Conservation (phyloP, 352 stramenopile genomes). For the Pythium aquatile region DNA sequence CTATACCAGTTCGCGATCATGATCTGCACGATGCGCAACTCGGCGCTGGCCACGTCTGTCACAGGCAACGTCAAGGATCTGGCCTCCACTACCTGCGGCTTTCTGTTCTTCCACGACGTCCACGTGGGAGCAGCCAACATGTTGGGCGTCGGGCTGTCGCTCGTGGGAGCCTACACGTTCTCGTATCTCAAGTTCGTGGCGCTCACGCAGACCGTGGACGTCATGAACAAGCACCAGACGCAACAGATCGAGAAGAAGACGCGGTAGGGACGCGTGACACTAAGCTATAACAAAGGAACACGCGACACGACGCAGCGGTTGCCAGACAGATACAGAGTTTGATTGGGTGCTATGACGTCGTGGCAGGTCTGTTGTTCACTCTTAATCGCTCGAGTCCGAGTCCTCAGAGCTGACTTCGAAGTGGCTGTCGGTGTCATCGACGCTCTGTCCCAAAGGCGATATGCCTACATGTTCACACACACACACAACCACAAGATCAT, state of each 20-base stretch:
- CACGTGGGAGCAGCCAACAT: constrained; percentile 43
- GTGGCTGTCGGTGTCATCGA: constrained; percentile 75
- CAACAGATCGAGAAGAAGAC: neutral
- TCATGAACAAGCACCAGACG: neutral
- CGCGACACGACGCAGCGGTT: neutral
- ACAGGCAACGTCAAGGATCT: constrained; percentile 80
- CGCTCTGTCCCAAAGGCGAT: constrained; percentile 74
- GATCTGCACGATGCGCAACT: constrained; percentile 66
- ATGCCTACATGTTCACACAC: constrained; percentile 40
- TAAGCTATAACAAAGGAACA: neutral
- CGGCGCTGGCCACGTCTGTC: constrained; percentile 67
- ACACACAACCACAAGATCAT: neutral
- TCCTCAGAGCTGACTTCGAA: constrained; percentile 85
- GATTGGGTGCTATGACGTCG: neutral
- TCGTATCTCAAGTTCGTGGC: constrained; percentile 69
- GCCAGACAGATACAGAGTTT: neutral
- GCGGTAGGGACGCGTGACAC: neutral
- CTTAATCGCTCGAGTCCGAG: constrained; percentile 29
- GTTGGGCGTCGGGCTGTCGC: constrained; percentile 55
- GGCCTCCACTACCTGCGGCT: constrained; percentile 55
- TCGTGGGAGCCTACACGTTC: constrained; percentile 69
- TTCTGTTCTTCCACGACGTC: constrained; percentile 59
- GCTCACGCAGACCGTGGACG: constrained; percentile 24
- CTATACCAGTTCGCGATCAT: constrained; percentile 76
- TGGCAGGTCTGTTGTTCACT: neutral